phyloP scores from a whole-genome alignment of 345 rosid species.

The Populus deltoides region DNA sequence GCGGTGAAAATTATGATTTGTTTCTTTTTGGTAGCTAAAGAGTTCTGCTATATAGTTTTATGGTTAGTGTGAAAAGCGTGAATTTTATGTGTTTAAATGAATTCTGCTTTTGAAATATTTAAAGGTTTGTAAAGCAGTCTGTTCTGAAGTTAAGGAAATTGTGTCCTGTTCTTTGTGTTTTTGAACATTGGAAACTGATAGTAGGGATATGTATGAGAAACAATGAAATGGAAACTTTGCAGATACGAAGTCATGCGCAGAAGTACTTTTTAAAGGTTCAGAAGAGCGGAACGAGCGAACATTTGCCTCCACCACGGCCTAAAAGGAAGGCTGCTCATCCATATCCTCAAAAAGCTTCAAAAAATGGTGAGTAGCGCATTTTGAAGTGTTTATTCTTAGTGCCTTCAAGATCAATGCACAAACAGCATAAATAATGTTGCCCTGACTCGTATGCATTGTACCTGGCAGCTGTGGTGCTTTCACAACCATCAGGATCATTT shows the following conservation, averaged over 20 bases:
- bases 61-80: not conserved
- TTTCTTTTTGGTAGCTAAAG: not conserved
- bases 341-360: slow-evolving; percentile 87
- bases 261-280: slow-evolving; percentile 89
- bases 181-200: not conserved
- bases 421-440: not conserved
- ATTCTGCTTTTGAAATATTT: not conserved
- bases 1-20: not conserved
- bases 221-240: slow-evolving; percentile 21
- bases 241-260: slow-evolving; percentile 98
- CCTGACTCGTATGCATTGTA: not conserved
- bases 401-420: slow-evolving; percentile 16
- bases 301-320: slow-evolving; percentile 93
- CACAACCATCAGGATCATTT: slow-evolving; percentile 41
- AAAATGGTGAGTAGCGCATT: slow-evolving; percentile 41
- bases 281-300: slow-evolving; percentile 79
- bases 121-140: not conserved
- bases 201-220: not conserved
- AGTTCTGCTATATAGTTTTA: not conserved
- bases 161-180: slow-evolving; percentile 1
- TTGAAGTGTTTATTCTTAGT: not conserved
- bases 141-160: not conserved
- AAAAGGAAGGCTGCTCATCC: slow-evolving; percentile 93
- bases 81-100: not conserved
- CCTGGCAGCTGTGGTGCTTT: slow-evolving; percentile 39